phyloP scores from a whole-genome alignment of 1,139 yeast genomes.

The Hyphopichia wangnamkhiaoensis region DNA sequence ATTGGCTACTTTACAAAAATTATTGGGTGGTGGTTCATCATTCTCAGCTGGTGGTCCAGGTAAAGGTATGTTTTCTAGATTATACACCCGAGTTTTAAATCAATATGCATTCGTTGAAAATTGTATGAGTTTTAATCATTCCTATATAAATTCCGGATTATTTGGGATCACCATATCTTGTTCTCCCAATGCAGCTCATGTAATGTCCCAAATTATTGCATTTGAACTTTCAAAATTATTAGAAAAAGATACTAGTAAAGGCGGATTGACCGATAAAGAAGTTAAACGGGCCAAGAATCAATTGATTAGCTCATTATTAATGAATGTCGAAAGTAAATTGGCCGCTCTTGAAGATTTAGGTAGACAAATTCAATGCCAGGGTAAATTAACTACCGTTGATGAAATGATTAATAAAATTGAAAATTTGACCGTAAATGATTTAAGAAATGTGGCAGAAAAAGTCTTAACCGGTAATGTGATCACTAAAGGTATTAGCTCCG shows the following conservation, averaged over 20 bases:
- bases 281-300: slow-evolving; percentile 91
- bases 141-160: slow-evolving; percentile 86
- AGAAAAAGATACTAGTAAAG: slow-evolving; percentile 52
- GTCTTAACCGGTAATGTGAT: slow-evolving; percentile 68
- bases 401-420: slow-evolving; percentile 86
- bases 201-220: slow-evolving; percentile 78
- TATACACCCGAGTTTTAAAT: slow-evolving; percentile 88
- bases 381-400: slow-evolving; percentile 69
- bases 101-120: slow-evolving; percentile 90
- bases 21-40: slow-evolving; percentile 97
- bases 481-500: slow-evolving; percentile 52
- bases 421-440: slow-evolving; percentile 61
- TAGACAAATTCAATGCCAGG: slow-evolving; percentile 87
- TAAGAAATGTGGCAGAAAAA: slow-evolving; percentile 71
- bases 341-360: slow-evolving; percentile 95
- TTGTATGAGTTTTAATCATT: slow-evolving; percentile 85
- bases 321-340: slow-evolving; percentile 90
- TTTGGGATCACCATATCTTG: slow-evolving; percentile 89
- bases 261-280: slow-evolving; percentile 68
- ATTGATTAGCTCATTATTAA: slow-evolving; percentile 80
- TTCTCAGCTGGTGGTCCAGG: slow-evolving; percentile 99
- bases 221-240: slow-evolving; percentile 70
- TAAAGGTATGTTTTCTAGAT: slow-evolving; percentile 95
- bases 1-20: slow-evolving; percentile 83
- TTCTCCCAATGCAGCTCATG: slow-evolving; percentile 81